Percentiles rank a stretch among this genome's conserved stretches.
Conservation (phyloP, 1,139 yeast species). For the Candida freyschussii region DNA sequence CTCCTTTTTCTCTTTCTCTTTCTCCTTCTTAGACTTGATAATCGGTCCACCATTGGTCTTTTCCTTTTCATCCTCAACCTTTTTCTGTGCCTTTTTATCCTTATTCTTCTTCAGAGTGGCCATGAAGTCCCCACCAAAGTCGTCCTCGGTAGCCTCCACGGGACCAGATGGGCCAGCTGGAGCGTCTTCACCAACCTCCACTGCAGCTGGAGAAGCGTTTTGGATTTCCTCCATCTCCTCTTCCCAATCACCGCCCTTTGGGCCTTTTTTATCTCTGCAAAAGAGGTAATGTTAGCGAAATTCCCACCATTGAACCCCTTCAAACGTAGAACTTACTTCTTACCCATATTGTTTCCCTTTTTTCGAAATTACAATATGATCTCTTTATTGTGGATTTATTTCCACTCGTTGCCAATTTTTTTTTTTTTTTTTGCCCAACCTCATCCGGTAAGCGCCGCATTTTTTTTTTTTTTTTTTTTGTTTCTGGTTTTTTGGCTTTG, state of each 20-base stretch:
- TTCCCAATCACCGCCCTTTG: slow-evolving; percentile 73
- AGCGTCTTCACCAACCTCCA: slow-evolving; percentile 43
- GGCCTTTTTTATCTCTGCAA: slow-evolving; percentile 33
- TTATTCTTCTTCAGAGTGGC: slow-evolving; percentile 76
- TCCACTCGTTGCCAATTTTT: too few relatives aligned
- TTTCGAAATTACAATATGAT: too few relatives aligned
- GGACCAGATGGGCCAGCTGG: slow-evolving; percentile 26
- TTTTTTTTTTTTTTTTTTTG: too few relatives aligned
- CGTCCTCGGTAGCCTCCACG: slow-evolving; percentile 35
- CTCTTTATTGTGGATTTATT: too few relatives aligned
- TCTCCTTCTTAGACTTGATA: slow-evolving; percentile 90
- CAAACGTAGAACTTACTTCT: slow-evolving; percentile 15
- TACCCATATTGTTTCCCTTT: too few relatives aligned
- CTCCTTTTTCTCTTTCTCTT: slow-evolving; percentile 96
- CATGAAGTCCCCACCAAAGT: slow-evolving; percentile 60
- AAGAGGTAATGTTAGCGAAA: neutral
- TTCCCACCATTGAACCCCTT: neutral
- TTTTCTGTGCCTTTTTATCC: slow-evolving; percentile 65
- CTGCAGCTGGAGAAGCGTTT: slow-evolving; percentile 51
- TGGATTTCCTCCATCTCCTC: slow-evolving; percentile 69
- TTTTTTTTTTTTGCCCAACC: slow-evolving; percentile 1
- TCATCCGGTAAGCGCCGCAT: too few relatives aligned
- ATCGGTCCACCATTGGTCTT: slow-evolving; percentile 59
- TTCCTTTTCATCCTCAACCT: slow-evolving; percentile 39
- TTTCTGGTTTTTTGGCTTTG: too few relatives aligned